Evolutionary conservation across 768 basidiomycete species (phyloP).

Genomic region (Gloeopeniophorella convolvens): DNA sequence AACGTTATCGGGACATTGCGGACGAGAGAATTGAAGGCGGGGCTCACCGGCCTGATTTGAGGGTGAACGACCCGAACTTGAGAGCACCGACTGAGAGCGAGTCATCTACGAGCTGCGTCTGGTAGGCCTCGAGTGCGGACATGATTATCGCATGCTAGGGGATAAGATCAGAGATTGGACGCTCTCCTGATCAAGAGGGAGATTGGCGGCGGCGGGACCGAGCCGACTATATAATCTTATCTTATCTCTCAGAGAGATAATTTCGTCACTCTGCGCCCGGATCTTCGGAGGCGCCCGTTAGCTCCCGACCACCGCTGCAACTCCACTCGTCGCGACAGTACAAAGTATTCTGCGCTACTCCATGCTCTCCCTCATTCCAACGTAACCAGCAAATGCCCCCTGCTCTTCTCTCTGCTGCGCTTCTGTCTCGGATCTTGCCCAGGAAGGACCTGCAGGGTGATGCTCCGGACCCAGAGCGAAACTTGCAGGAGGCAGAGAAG

Average conservation of each 20-base stretch:
- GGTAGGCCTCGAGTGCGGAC: constrained; percentile 40
- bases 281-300: too few species aligned
- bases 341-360: neutral
- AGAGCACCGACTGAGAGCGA: constrained; percentile 67
- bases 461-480: neutral
- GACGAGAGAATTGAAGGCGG: constrained; percentile 1
- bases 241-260: too few species aligned
- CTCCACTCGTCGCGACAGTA: too few species aligned
- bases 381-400: neutral
- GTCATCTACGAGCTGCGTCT: constrained; percentile 61
- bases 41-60: constrained; percentile 90
- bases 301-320: too few species aligned
- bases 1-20: constrained; percentile 7
- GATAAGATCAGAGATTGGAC: too few species aligned
- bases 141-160: constrained; percentile 1
- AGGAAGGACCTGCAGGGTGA: neutral
- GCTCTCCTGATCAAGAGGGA: too few species aligned
- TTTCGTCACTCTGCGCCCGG: too few species aligned
- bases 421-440: neutral
- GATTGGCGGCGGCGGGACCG: too few species aligned
- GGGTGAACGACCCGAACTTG: constrained; percentile 85
- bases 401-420: neutral
- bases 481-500: constrained; percentile 1
- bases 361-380: neutral
- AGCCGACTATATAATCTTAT: too few species aligned